These are phyloP conservation scores for Starmerella kuoi DNA, from an alignment of 805 yeast species.

Conservation along the genomic window DNA sequence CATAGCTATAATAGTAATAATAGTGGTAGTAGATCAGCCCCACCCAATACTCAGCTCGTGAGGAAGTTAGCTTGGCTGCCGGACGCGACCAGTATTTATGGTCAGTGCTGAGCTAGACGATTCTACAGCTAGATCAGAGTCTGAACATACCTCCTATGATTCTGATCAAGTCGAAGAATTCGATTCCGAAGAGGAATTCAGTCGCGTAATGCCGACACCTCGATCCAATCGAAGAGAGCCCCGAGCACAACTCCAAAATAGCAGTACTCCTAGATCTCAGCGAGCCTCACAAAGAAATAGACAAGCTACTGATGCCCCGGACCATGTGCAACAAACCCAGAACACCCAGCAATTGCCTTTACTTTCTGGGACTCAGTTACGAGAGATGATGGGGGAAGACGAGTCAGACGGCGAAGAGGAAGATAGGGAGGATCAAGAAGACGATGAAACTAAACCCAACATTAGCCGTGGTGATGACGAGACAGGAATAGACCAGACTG, in stretches of 20 bases:
- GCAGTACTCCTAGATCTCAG: conserved; percentile 8
- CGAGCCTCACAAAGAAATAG: not conserved
- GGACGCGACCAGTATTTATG: not conserved
- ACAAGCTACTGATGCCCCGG: not conserved
- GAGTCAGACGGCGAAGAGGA: conserved; percentile 1
- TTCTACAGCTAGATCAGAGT: not conserved
- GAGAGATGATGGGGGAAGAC: conserved; percentile 6
- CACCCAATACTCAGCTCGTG: too few species aligned
- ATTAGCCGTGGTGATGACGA: not conserved
- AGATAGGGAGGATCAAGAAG: not conserved
- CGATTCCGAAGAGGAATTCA: conserved; percentile 13
- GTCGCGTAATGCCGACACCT: conserved; percentile 14
- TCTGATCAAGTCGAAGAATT: conserved; percentile 11
- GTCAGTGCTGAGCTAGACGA: not conserved
- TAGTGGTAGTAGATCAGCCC: too few species aligned
- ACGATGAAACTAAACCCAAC: not conserved
- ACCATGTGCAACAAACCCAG: not conserved
- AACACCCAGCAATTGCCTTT: conserved; percentile 11
- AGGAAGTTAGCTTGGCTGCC: too few species aligned
- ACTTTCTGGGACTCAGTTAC: conserved; percentile 9
- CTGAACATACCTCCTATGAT: conserved; percentile 10
- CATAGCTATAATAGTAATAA: too few species aligned
- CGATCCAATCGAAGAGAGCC: not conserved
- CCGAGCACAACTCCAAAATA: not conserved
- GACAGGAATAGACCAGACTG: not conserved